Evolutionary conservation across 768 basidiomycete genomes (phyloP).

Genomic region (Podaxis sp.): DNA sequence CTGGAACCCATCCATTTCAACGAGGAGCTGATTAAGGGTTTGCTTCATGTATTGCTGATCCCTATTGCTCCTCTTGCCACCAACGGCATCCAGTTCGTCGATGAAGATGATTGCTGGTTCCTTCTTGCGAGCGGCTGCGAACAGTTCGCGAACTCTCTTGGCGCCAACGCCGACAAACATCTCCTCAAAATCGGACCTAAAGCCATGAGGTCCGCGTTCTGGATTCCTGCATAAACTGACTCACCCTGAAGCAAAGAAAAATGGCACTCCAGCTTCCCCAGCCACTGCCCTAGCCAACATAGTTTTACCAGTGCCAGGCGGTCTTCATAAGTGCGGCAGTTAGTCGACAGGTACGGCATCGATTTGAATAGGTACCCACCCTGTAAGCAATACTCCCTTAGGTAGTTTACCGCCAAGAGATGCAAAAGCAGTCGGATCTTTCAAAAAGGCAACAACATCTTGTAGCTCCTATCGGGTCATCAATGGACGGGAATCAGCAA

Average conservation of each 20-base stretch:
- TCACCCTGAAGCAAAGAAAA: slow-evolving; percentile 93
- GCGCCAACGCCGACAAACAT: slow-evolving; percentile 97
- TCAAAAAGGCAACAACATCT: slow-evolving; percentile 94
- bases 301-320: slow-evolving; percentile 96
- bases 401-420: slow-evolving; percentile 92
- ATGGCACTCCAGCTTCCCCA: slow-evolving; percentile 96
- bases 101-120: slow-evolving; percentile 98
- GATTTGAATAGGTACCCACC: slow-evolving; percentile 33
- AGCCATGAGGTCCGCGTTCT: slow-evolving; percentile 10
- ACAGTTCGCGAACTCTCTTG: slow-evolving; percentile 92
- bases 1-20: slow-evolving; percentile 97
- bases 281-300: slow-evolving; percentile 96
- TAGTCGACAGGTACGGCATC: slow-evolving; percentile 7
- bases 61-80: slow-evolving; percentile 79
- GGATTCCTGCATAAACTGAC: slow-evolving; percentile 18
- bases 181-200: slow-evolving; percentile 92
- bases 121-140: slow-evolving; percentile 90
- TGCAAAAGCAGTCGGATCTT: slow-evolving; percentile 88
- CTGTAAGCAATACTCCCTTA: slow-evolving; percentile 90
- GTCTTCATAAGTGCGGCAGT: slow-evolving; percentile 30
- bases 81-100: slow-evolving; percentile 93
- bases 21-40: slow-evolving; percentile 93
- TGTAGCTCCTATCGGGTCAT: slow-evolving; percentile 68
- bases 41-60: slow-evolving; percentile 92
- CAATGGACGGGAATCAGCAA: neutral